Percentiles rank a stretch among this genome's conserved stretches.
phyloP scores from a whole-genome alignment of 345 rosid species.

The Sonneratia alba region DNA sequence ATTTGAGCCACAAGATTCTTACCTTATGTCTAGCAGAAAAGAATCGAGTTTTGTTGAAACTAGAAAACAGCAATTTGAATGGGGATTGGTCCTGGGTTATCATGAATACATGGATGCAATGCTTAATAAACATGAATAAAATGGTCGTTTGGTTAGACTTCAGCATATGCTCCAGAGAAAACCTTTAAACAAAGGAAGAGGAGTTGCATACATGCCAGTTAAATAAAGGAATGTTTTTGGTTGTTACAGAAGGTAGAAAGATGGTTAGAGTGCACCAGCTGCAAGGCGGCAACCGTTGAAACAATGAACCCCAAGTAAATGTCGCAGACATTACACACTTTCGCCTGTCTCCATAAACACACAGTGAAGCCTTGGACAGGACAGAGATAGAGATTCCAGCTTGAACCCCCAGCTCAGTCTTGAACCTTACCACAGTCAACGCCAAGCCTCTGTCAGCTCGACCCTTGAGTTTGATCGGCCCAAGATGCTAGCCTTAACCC shows the following conservation, averaged over 20 bases:
- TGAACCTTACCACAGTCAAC: constrained; percentile 22
- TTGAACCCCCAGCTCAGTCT: background rate
- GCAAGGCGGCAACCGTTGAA: background rate
- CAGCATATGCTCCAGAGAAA: no score
- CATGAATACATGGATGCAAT: no score
- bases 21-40: no score
- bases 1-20: no score
- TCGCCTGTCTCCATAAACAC: background rate
- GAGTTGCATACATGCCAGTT: no score
- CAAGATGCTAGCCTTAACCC: constrained; percentile 20
- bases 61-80: no score
- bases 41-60: no score
- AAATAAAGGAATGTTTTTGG: background rate
- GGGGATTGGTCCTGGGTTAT: no score
- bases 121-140: no score
- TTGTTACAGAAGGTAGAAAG: no score
- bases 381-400: background rate
- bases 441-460: constrained; percentile 73
- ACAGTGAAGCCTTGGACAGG: background rate
- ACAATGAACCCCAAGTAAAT: background rate
- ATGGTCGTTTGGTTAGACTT: no score
- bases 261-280: background rate
- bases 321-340: background rate
- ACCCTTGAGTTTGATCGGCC: constrained; percentile 48
- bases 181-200: no score